A percentile compares a stretch with the other conserved stretches of the same genome.
Conservation (phyloP, 148 eudicot genomes). For the Bassia scoparia region DNA sequence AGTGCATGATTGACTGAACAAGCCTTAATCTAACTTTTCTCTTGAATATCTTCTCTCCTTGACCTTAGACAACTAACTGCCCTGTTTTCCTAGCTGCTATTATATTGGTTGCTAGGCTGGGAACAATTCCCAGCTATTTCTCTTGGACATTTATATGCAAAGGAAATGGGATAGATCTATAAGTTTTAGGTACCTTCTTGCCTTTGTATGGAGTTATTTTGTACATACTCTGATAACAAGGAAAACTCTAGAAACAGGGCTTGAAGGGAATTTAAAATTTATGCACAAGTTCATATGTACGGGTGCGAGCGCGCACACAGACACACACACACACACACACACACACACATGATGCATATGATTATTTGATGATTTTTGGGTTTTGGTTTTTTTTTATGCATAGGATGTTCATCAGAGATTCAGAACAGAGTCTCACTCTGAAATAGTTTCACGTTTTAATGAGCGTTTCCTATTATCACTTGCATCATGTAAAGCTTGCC, state of each 20-base stretch:
- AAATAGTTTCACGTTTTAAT: slow-evolving; percentile 76
- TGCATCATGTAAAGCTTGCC: slow-evolving; percentile 78
- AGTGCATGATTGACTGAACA: not conserved
- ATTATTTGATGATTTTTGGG: not conserved
- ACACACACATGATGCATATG: not conserved
- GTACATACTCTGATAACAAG: not conserved
- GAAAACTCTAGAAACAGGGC: not conserved
- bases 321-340: not conserved
- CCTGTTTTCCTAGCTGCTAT: slow-evolving; percentile 2
- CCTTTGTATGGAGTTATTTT: not conserved
- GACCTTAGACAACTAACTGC: not conserved
- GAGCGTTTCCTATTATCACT: slow-evolving; percentile 85
- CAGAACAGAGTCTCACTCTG: slow-evolving; percentile 82
- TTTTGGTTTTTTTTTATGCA: not conserved
- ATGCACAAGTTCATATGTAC: no score
- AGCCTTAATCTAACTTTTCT: not conserved
- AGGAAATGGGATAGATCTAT: not conserved
- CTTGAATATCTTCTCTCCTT: not conserved
- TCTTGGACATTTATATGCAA: not conserved
- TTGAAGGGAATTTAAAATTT: not conserved
- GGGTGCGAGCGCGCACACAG: no score
- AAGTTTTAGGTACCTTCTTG: not conserved
- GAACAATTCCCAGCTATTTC: not conserved
- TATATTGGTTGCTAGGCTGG: not conserved
- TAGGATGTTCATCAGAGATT: slow-evolving; percentile 94